Base-by-base conservation (phyloP, 2,329 filamentous ascomycete species). In the Paraphaeosphaeria sporulosa region DNA sequence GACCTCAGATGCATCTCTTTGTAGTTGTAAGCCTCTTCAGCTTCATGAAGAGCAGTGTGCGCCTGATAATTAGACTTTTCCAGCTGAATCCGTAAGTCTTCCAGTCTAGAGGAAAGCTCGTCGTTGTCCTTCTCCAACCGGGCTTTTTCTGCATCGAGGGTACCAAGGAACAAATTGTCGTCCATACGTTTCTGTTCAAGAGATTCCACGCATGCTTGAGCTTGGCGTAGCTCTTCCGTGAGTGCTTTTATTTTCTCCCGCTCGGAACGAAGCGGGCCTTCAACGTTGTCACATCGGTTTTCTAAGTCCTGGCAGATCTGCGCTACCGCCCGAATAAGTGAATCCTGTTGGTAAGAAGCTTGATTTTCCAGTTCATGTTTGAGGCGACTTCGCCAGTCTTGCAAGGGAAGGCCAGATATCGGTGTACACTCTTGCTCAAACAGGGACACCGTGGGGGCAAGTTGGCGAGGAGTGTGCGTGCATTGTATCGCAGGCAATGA, bases 271-370 rank as follows among this genome's bases (percentile, higher is more conserved):
- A 88, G 75, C 6, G 86, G 86, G 51, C 79, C 79, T 71, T 89
- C 86, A 2, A 84, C 78, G 34, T 80, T 80, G 36, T 83, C 79
- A 66, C 86, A 89, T 8, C 86, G 81, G 10, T 74, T 75, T 65
- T 89, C 86, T 1, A 89, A 76, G 58, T 87, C 85, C 25, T 81
- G 79, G 66, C 86, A 88, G 13, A 85, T 81, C 36, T 84, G 79
- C 17, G 81, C 78, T 17, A 88, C 81, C 21, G 82, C 79, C 10
- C 79, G 76, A 30, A 85, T 71, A 9, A 88, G 73, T 1, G 72
- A 75, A n/a, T 83, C 77, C 8, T 83, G 76, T 34, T 83, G 81
- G 27, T 78, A 74, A 15, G 73, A 74, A 40, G 60, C 72, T 23
- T 78, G 72, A 25, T 65, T 68, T 23, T 77, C 64, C 7, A 88